Conservation (phyloP, 2,329 filamentous ascomycete genomes). For the Orbilia blumenaviensis region DNA sequence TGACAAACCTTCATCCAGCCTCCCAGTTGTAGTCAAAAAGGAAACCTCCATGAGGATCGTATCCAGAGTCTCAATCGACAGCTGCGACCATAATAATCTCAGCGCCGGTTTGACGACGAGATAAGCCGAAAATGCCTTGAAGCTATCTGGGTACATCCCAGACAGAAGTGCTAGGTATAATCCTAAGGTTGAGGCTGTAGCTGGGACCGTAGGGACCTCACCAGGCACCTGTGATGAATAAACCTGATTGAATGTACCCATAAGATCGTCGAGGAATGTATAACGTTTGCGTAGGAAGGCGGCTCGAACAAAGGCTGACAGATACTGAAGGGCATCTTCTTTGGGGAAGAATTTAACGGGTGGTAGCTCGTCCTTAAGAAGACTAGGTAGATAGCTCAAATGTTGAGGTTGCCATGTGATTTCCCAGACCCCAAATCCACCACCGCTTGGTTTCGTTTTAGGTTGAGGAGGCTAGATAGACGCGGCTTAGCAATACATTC, state of each 20-base stretch:
- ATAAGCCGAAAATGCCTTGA: conserved; percentile 41
- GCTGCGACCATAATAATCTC: conserved; percentile 46
- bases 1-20: conserved; percentile 45
- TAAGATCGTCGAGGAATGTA: conserved; percentile 39
- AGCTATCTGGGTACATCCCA: conserved; percentile 50
- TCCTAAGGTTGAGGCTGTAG: conserved; percentile 28
- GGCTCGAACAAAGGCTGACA: conserved; percentile 16
- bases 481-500: neutral
- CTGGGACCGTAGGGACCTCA: conserved; percentile 33
- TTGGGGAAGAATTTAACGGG: conserved; percentile 46
- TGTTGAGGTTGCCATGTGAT: conserved; percentile 44
- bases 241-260: conserved; percentile 48
- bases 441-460: conserved; percentile 18
- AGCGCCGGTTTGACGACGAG: conserved; percentile 36
- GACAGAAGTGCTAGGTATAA: conserved; percentile 46
- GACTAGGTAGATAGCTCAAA: conserved; percentile 28
- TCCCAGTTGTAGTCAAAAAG: conserved; percentile 41
- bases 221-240: conserved; percentile 13
- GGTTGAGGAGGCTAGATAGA: neutral
- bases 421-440: conserved; percentile 42
- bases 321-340: conserved; percentile 27
- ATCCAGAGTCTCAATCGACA: conserved; percentile 40
- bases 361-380: conserved; percentile 39
- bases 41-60: conserved; percentile 48
- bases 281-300: conserved; percentile 37